Evolutionary conservation across 768 basidiomycete genomes (phyloP).

Genomic region (Ramaria rubella): DNA sequence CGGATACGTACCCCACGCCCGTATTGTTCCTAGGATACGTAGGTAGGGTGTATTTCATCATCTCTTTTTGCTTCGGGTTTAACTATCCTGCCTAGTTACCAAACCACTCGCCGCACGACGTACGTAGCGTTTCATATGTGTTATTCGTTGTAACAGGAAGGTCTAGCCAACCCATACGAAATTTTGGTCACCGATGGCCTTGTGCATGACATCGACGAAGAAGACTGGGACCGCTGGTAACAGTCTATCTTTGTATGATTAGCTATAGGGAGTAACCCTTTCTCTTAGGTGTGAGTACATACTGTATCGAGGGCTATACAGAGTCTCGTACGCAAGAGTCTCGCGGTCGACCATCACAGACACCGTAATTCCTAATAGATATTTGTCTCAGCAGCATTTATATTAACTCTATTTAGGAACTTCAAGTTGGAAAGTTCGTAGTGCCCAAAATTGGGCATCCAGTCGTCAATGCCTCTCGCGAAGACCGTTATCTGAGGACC

Average conservation of each 20-base stretch:
- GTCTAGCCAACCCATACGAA: slow-evolving; percentile 65
- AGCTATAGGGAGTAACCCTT: background rate
- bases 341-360: slow-evolving; percentile 83
- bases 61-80: background rate
- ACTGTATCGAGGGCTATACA: slow-evolving; percentile 70
- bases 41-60: background rate
- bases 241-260: slow-evolving; percentile 11
- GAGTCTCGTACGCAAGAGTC: slow-evolving; percentile 76
- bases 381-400: background rate
- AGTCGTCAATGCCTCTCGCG: slow-evolving; percentile 51
- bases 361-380: slow-evolving; percentile 31
- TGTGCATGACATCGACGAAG: slow-evolving; percentile 72
- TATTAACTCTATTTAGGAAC: slow-evolving; percentile 37
- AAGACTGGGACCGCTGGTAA: slow-evolving; percentile 67
- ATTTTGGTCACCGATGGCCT: slow-evolving; percentile 70
- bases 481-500: slow-evolving; percentile 60
- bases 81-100: slow-evolving; percentile 37
- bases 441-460: slow-evolving; percentile 52
- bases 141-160: background rate
- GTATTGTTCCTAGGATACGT: slow-evolving; percentile 80
- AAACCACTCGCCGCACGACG: slow-evolving; percentile 57
- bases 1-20: slow-evolving; percentile 58
- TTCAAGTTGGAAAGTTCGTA: slow-evolving; percentile 83
- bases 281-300: slow-evolving; percentile 81
- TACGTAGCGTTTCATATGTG: slow-evolving; percentile 29